A percentile compares a stretch with the other conserved stretches of the same genome.
phyloP scores from a whole-genome alignment of 352 stramenopile genomes.

The Peronospora farinosa region DNA sequence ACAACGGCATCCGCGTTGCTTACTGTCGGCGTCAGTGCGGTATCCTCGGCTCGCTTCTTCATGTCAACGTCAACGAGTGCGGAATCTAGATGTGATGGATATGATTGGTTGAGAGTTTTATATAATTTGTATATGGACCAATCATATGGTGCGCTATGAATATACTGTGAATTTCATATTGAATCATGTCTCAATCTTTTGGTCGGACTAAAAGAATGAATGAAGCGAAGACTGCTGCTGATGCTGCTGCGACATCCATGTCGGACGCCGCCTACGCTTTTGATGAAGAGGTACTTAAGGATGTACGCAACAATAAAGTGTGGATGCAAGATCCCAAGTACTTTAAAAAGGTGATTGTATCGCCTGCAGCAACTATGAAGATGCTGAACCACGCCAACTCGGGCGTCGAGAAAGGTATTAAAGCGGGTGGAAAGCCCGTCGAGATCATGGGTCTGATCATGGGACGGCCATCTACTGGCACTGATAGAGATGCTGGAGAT shows the following conservation, averaged over 20 bases:
- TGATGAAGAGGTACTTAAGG: conserved; percentile 79
- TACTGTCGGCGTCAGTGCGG: conserved; percentile 3
- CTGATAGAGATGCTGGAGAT: conserved; percentile 80
- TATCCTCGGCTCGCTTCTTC: conserved; percentile 37
- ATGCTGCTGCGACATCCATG: conserved; percentile 22
- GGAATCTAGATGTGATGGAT: background rate
- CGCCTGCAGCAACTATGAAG: conserved; percentile 91
- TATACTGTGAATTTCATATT: no score
- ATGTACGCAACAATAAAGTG: conserved; percentile 82
- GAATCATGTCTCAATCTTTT: no score
- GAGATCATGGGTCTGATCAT: conserved; percentile 99
- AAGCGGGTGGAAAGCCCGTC: conserved; percentile 91
- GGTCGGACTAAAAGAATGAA: background rate
- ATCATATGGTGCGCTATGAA: conserved; percentile 3
- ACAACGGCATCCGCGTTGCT: conserved; percentile 6
- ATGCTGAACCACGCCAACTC: conserved; percentile 97
- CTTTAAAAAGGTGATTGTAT: conserved; percentile 94
- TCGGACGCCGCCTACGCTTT: conserved; percentile 74
- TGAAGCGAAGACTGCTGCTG: background rate
- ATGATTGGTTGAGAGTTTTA: conserved; percentile 1
- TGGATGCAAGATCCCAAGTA: conserved; percentile 92
- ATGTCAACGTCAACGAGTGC: conserved; percentile 7
- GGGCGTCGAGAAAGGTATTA: conserved; percentile 97
- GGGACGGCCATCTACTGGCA: conserved; percentile 85
- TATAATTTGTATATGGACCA: background rate